Conservation (phyloP, 2,329 filamentous ascomycete species). For the Teratosphaeria epicoccoides region DNA sequence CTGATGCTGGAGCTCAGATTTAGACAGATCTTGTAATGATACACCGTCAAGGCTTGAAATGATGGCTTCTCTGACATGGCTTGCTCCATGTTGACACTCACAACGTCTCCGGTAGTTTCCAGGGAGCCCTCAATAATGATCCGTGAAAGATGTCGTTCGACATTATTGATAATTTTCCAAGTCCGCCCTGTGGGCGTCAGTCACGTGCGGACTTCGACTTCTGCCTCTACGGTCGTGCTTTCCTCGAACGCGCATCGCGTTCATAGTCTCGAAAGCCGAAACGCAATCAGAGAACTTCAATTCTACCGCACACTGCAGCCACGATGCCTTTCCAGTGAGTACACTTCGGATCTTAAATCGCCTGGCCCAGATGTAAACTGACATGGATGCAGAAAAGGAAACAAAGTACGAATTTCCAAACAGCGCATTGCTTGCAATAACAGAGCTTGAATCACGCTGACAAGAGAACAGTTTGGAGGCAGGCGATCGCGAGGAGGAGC, state of each 20-base stretch:
- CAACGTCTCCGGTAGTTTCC: too few species aligned
- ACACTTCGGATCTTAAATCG: background rate
- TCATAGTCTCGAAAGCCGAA: background rate
- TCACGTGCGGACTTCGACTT: background rate
- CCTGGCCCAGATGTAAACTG: background rate
- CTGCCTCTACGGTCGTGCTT: background rate
- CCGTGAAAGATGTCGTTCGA: too few species aligned
- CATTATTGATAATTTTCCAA: too few species aligned
- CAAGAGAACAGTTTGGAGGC: background rate
- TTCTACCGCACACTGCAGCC: background rate
- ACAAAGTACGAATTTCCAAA: background rate
- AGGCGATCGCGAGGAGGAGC: background rate
- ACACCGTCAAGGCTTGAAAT: background rate
- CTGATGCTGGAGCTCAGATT: background rate
- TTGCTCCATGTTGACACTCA: too few species aligned
- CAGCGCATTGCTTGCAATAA: background rate
- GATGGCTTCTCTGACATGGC: background rate
- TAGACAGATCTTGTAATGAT: background rate
- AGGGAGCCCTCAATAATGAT: too few species aligned
- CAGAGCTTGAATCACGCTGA: background rate
- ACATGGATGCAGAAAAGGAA: background rate
- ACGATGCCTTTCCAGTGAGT: background rate
- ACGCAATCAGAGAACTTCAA: background rate
- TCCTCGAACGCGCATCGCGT: background rate
- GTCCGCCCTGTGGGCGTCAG: background rate